Evolutionary conservation across 2,329 filamentous ascomycete genomes (phyloP), one percentile per base, ranked within the genome.

Genomic region (Golovinomyces cichoracearum): DNA sequence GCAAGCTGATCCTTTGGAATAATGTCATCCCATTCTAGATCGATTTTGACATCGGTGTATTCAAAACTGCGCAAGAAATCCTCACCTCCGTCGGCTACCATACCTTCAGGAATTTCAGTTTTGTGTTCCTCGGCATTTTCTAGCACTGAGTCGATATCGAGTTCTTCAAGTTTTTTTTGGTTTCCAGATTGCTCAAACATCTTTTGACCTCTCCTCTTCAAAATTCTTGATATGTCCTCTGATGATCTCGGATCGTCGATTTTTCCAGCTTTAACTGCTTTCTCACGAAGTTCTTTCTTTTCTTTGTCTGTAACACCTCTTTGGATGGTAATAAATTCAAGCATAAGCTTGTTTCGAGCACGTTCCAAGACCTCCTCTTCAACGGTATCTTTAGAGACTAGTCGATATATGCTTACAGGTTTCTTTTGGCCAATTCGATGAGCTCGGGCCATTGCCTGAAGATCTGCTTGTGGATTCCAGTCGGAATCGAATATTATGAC

Each of bases 111-210:
- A 49, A 94, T 82, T 63, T 94, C 86, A 0, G 90, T 95, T 67
- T 93, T 88, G 57, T 93, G 92, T 57, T 95, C 78, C 65, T 98
- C 90, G 25, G 92, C 90, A 62, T 94, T 94, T 58, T 90, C 90
- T 15, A 98, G 74, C 35, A 98, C 90, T 7, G 86, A 84, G 61
- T 98, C 92, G 56, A 98, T 95, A 61, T 98, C 90, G 22, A 98
- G 77, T 63, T 94, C 85, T 64, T 98, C 90, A 4, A 98, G 71
- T 61, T 93, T 90, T 65, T 88, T 81, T 63, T 98, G 90, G 61
- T 98, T 98, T 51, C 84, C 83, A 10, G 83, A 90, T 62, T 94
- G 88, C 64, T 95, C 88, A 56, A 98, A 98, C 80, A 98, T 93
- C 64, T 90, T 93, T 61, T 94, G 90, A n/a, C 90, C 93, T 56